A percentile compares a stretch with the other conserved stretches of the same genome.
These are phyloP conservation scores for Circinella minor DNA, from an alignment of 371 early-diverging fungal species.

Conservation along the genomic window DNA sequence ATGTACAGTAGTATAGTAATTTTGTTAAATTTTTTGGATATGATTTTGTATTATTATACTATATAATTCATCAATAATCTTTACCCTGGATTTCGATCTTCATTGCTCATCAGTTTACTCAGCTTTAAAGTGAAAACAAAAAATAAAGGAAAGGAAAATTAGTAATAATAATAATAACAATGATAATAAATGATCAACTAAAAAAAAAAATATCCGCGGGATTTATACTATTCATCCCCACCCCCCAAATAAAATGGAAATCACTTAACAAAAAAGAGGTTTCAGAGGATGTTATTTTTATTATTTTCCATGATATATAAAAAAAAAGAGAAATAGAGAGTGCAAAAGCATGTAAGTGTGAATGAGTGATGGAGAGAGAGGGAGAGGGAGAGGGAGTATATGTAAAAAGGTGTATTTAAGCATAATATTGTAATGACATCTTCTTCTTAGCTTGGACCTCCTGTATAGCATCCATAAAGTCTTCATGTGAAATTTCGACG, in stretches of 20 bases:
- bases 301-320: neutral
- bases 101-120: slow-evolving; percentile 2
- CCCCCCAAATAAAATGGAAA: too few relatives aligned
- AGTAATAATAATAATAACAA: too few relatives aligned
- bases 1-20: too few relatives aligned
- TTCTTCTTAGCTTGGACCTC: slow-evolving; percentile 99
- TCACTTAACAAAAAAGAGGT: neutral
- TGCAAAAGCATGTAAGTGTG: too few relatives aligned
- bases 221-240: neutral
- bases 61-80: neutral
- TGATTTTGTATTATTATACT: too few relatives aligned
- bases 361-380: neutral
- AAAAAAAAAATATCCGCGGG: slow-evolving; percentile 2
- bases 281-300: slow-evolving; percentile 2
- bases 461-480: slow-evolving; percentile 99
- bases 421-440: slow-evolving; percentile 95
- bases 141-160: neutral
- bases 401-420: slow-evolving; percentile 47
- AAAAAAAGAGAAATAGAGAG: neutral
- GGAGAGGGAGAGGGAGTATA: too few relatives aligned
- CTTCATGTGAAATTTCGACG: slow-evolving; percentile 94
- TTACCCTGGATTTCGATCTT: neutral
- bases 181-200: too few relatives aligned
- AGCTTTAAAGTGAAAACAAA: neutral
- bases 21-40: too few relatives aligned